phyloP scores from a whole-genome alignment of 176 grass and related monocot species.

The Eragrostis curvula region DNA sequence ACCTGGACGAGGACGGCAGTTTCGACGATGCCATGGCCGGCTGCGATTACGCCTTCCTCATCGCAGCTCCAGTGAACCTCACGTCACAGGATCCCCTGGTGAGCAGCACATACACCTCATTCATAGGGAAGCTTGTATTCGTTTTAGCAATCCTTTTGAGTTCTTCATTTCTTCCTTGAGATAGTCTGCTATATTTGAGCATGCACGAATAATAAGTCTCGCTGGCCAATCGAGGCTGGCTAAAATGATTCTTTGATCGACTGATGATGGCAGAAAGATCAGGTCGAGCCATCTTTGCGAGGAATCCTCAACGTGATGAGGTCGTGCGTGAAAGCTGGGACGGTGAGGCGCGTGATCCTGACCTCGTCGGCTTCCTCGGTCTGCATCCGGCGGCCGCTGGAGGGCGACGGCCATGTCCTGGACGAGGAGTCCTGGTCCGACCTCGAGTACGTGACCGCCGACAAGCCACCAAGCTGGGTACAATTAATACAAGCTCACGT shows the following conservation, averaged over 20 bases:
- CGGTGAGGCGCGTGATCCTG: conserved; percentile 58
- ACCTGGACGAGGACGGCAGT: conserved; percentile 63
- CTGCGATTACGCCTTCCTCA: conserved; percentile 62
- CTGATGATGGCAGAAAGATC: conserved; percentile 22
- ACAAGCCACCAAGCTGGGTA: conserved; percentile 52
- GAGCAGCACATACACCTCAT: no score
- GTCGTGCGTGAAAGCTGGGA: conserved; percentile 54
- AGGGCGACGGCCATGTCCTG: conserved; percentile 45
- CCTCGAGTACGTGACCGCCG: conserved; percentile 34
- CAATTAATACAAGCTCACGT: not conserved
- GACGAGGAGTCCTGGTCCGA: conserved; percentile 70
- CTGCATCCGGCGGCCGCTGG: not conserved
- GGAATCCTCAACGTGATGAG: conserved; percentile 62
- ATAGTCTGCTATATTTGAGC: no score
- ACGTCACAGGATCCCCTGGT: no score
- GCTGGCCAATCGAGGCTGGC: no score
- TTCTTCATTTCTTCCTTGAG: no score
- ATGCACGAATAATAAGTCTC: no score
- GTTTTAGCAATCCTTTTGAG: no score
- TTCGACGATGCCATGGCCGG: conserved; percentile 50
- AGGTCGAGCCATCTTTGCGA: conserved; percentile 47
- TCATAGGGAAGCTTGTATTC: no score
- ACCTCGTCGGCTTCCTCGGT: conserved; percentile 3
- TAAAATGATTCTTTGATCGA: no score
- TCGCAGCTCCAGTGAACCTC: conserved; percentile 57